Evolutionary conservation across 352 stramenopile species (phyloP).

Genomic region (Phytophthora capsici): DNA sequence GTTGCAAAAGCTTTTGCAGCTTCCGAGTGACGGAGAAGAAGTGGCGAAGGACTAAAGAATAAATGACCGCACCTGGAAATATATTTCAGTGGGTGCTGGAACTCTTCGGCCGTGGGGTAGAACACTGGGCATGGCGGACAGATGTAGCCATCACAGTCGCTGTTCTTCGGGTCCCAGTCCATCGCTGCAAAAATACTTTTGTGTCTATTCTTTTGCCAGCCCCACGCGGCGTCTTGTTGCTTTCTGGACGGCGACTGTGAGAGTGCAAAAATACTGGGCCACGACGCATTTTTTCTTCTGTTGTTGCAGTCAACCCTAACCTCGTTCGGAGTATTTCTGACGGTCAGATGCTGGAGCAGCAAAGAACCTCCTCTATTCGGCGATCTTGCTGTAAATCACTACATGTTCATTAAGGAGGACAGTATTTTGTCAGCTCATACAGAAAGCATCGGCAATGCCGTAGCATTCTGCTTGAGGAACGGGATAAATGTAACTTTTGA

Average conservation of each 20-base stretch:
- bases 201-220: too few species aligned
- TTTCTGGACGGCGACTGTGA: slow-evolving; percentile 26
- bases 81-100: slow-evolving; percentile 92
- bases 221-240: slow-evolving; percentile 8
- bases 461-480: too few species aligned
- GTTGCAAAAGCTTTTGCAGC: too few species aligned
- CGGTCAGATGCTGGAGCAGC: slow-evolving; percentile 15
- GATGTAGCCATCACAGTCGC: slow-evolving; percentile 74
- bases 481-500: too few species aligned
- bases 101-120: slow-evolving; percentile 87
- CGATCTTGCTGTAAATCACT: not conserved
- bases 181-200: slow-evolving; percentile 29
- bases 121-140: slow-evolving; percentile 88
- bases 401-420: too few species aligned
- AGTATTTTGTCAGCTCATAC: too few species aligned
- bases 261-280: slow-evolving; percentile 37
- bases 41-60: slow-evolving; percentile 17
- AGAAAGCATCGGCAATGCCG: not conserved
- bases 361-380: slow-evolving; percentile 11
- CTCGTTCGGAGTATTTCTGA: slow-evolving; percentile 32
- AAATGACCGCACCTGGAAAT: slow-evolving; percentile 89
- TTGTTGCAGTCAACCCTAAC: too few species aligned
- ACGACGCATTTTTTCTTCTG: slow-evolving; percentile 4
- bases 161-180: slow-evolving; percentile 72
- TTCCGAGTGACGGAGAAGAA: slow-evolving; percentile 11